phyloP scores from a whole-genome alignment of 371 early-diverging fungal species.

The Mortierella sp. region DNA sequence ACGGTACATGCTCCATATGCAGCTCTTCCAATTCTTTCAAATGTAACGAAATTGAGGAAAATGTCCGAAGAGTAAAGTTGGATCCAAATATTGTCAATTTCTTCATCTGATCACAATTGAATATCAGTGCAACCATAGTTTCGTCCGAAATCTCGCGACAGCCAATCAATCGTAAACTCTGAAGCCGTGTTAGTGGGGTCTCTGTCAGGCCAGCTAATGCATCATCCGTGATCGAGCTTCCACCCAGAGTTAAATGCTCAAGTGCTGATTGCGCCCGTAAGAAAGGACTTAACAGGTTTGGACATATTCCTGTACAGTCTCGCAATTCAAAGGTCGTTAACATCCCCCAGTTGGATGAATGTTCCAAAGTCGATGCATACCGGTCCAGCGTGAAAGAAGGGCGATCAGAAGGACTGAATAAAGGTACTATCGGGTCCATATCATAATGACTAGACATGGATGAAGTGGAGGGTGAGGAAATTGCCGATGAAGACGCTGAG shows the following conservation, averaged over 20 bases:
- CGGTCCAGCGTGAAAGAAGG: conserved; percentile 21
- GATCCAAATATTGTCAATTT: conserved; percentile 43
- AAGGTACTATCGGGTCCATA: conserved; percentile 1
- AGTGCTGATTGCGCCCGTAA: conserved; percentile 27
- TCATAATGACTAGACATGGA: conserved; percentile 37
- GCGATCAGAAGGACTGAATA: background rate
- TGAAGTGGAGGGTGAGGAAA: conserved; percentile 31
- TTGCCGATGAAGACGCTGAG: conserved; percentile 25
- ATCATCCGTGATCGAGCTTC: conserved; percentile 44
- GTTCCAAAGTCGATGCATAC: conserved; percentile 14
- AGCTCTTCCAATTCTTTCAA: conserved; percentile 38
- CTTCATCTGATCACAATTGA: conserved; percentile 44
- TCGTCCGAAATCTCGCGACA: conserved; percentile 54
- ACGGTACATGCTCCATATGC: conserved; percentile 41
- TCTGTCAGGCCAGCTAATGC: conserved; percentile 31
- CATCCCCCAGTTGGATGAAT: background rate
- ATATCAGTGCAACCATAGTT: conserved; percentile 43
- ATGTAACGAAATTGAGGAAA: conserved; percentile 41
- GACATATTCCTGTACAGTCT: conserved; percentile 28
- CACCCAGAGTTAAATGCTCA: conserved; percentile 36
- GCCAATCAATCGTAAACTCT: conserved; percentile 17
- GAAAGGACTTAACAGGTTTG: conserved; percentile 16
- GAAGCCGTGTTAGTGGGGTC: conserved; percentile 17
- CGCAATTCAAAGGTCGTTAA: conserved; percentile 30
- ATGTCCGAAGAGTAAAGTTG: conserved; percentile 42